Base-by-base conservation (phyloP, 805 yeast genomes). In the Tetrapisispora arboricola region DNA sequence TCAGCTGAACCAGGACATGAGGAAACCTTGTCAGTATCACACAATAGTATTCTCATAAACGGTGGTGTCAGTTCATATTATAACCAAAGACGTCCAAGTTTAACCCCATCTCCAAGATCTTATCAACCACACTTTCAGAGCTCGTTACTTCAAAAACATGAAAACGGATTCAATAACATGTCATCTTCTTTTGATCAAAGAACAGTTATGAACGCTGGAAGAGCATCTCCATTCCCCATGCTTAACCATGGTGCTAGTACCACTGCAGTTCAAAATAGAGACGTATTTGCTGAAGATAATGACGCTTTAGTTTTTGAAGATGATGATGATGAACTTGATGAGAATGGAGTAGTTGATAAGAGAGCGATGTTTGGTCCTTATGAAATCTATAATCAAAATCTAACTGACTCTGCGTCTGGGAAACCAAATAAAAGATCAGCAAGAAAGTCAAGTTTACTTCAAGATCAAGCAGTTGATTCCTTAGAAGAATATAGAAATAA, bases 401-500 rank as follows among this genome's bases (percentile, higher is more conserved):
- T 34, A 4, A 13, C 29, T 16, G 37, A 34, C 7, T 17, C 37
- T 19, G 11, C 37, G 13, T 17, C 29, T 16, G 16, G 9, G 11
- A 20, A 41, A 17, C 38, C 25, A 18, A 53, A 53, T 8, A 7
- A 26, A 13, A 32, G 36, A 32, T 11, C 25, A 3, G 32, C 32
- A 17, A 49, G 63, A 28, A 59, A 56, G 40, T 53, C 61, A 5
- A 57, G 61, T 32, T 44, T 55, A 10, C 36, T 57, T 16, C 60
- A 60, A 43, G 61, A 56, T 31, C 63, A 60, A 39, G 49, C 56
- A 29, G 60, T 61, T 24, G 63, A 61, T 4, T 60, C 64, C 6
- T 44, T 60, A 39, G 66, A 61, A 38, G 63, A 59, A 42, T 61
- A 60, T 41, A 61, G 60, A 46, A 61, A 60, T 41, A 60, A 61